These are phyloP conservation scores for Debaryomycetaceae sp. DNA, from an alignment of 1,139 yeast species.

Conservation along the genomic window DNA sequence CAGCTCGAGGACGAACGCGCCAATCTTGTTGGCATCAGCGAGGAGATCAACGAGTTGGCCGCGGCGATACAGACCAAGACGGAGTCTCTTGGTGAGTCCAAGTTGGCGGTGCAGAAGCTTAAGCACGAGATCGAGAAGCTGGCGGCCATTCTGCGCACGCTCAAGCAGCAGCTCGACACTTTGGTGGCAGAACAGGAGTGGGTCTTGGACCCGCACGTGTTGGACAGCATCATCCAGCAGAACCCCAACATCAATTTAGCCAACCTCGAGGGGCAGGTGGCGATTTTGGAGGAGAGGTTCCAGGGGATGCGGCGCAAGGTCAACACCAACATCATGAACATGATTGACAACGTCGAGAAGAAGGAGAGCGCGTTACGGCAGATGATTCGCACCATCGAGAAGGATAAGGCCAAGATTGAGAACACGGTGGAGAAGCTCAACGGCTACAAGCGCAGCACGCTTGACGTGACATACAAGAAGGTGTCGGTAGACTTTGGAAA, in stretches of 20 bases:
- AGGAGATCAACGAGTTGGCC: slow-evolving; percentile 68
- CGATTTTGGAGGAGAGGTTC: slow-evolving; percentile 56
- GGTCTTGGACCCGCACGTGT: slow-evolving; percentile 63
- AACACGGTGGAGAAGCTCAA: slow-evolving; percentile 84
- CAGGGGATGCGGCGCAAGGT: slow-evolving; percentile 80
- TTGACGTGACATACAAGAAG: slow-evolving; percentile 78
- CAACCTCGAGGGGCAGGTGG: slow-evolving; percentile 56
- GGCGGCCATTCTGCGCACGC: slow-evolving; percentile 34
- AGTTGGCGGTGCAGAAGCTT: slow-evolving; percentile 55
- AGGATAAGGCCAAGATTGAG: slow-evolving; percentile 85
- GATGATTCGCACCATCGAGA: slow-evolving; percentile 85
- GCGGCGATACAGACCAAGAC: slow-evolving; percentile 48
- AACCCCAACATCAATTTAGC: slow-evolving; percentile 61
- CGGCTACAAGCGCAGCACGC: slow-evolving; percentile 79
- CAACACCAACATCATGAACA: slow-evolving; percentile 83
- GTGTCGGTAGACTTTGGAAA: slow-evolving; percentile 90
- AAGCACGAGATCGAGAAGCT: slow-evolving; percentile 64
- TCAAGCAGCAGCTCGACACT: slow-evolving; percentile 42
- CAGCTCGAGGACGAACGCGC: slow-evolving; percentile 60
- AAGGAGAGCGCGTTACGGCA: slow-evolving; percentile 73
- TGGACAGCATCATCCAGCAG: slow-evolving; percentile 50
- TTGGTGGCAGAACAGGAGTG: slow-evolving; percentile 62
- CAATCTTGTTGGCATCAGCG: slow-evolving; percentile 65
- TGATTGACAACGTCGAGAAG: slow-evolving; percentile 92
- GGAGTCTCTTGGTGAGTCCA: slow-evolving; percentile 45